Evolutionary conservation across 2,329 filamentous ascomycete genomes (phyloP), one percentile per base, ranked within the genome.

Genomic region (Ambrosiella xylebori): DNA sequence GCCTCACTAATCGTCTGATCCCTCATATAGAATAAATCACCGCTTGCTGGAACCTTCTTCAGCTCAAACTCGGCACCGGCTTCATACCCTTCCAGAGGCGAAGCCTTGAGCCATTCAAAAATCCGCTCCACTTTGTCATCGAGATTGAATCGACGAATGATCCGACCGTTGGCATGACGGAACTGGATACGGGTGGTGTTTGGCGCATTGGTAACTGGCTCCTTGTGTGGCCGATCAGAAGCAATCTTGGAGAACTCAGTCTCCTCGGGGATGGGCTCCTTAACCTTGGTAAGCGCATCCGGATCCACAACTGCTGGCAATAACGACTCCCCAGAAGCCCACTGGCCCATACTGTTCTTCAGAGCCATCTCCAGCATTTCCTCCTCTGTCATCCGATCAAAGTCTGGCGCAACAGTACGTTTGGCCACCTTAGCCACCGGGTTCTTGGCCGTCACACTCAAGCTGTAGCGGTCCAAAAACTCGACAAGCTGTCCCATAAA

Each of bases 351-450:
- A 66, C 90, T 96, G 71, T 94, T 93, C 68, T 90, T 82, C 66
- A 98, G 70, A 0, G 93, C 93, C 79, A 96, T 83, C 69, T 96
- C 86, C 64, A 98, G 74, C 89, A 95, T 95, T 71, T 98, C 90
- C 54, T 97, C 90, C 67, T 98, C 93, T 0, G 88, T 95, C 84
- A 98, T 91, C 44, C 86, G 82, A 60, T 86, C 85, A 1, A 96
- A 80, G 63, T 91, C 87, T 37, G 66, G 65, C 13, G 68, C 58
- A 27, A 37, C 15, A 37, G 44, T 27, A 27, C 54, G 52, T 36
- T 37, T 52, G 68, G 87, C 88, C 57, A 84, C 75, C 67, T 82
- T 85, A 27, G 88, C 85, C 3, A 98, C 88, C 0, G 93, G 93
- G 66, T 98, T 98, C 72, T 94, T 95, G 67, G 85, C 91, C 65